Percentiles rank a stretch among this genome's conserved stretches.
phyloP scores from a whole-genome alignment of 371 early-diverging fungal genomes.

The Rhizopus sp. region DNA sequence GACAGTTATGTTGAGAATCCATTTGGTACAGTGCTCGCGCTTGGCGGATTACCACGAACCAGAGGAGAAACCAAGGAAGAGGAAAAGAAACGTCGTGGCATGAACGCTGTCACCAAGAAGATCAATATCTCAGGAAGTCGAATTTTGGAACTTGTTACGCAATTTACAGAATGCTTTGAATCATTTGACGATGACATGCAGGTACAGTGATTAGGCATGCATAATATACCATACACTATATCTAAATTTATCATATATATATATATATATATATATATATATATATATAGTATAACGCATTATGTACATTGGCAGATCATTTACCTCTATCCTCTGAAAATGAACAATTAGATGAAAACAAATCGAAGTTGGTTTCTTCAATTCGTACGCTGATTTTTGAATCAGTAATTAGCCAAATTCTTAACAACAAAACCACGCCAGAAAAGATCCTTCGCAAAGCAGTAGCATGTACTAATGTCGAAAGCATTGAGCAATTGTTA shows the following conservation, averaged over 20 bases:
- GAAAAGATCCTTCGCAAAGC: constrained; percentile 19
- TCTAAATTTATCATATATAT: too few species aligned
- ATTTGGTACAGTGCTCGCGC: constrained; percentile 47
- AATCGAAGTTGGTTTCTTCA: constrained; percentile 12
- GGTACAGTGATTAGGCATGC: neutral
- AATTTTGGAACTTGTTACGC: constrained; percentile 35
- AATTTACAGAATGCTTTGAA: constrained; percentile 19
- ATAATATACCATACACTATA: too few species aligned
- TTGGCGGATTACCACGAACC: constrained; percentile 43
- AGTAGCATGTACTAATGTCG: constrained; percentile 28
- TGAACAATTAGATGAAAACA: constrained; percentile 17
- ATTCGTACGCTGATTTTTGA: constrained; percentile 20
- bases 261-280: too few species aligned
- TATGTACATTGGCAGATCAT: neutral
- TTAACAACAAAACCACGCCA: neutral
- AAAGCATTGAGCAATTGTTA: constrained; percentile 13
- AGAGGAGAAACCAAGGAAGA: neutral
- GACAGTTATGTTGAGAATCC: too few species aligned
- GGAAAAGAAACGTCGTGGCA: constrained; percentile 53
- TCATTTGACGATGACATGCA: constrained; percentile 2
- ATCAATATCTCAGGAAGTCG: constrained; percentile 47
- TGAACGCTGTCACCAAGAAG: constrained; percentile 54
- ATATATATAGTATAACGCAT: too few species aligned
- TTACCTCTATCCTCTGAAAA: neutral
- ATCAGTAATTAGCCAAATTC: neutral